Conservation (phyloP, 73 alveolate genomes). For the Paramecium sexaurelia region DNA sequence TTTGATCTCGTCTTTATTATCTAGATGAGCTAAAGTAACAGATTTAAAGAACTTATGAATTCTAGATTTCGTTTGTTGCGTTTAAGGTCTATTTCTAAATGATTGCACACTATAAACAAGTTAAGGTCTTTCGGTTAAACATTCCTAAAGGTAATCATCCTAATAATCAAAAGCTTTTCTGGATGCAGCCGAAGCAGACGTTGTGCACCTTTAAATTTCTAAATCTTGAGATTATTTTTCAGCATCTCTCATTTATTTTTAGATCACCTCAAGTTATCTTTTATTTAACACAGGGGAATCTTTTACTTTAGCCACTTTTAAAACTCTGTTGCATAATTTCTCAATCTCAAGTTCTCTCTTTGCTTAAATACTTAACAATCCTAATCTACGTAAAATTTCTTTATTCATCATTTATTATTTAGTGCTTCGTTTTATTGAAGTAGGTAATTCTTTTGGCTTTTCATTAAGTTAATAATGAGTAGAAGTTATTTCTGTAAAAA, state of each 20-base stretch:
- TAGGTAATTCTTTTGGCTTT: neutral
- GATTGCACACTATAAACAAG: neutral
- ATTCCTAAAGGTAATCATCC: neutral
- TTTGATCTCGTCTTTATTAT: neutral
- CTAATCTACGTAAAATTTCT: slow-evolving; percentile 9
- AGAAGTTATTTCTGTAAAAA: neutral
- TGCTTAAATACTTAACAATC: slow-evolving; percentile 40
- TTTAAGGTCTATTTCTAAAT: neutral
- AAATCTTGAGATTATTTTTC: neutral
- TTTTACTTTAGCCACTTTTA: neutral
- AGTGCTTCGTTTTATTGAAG: neutral
- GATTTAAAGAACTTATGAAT: neutral
- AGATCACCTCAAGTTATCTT: neutral
- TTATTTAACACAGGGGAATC: slow-evolving; percentile 10
- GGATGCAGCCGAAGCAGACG: slow-evolving; percentile 33
- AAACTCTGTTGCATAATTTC: neutral
- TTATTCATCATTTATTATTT: slow-evolving; percentile 44
- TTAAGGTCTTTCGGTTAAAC: neutral
- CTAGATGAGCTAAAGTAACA: neutral
- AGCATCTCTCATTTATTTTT: neutral
- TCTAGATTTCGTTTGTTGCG: neutral
- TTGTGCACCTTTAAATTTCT: neutral
- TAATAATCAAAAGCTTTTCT: slow-evolving; percentile 10
- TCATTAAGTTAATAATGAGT: neutral
- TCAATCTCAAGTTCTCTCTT: slow-evolving; percentile 24